phyloP scores from a whole-genome alignment of 495 filamentous ascomycete species.

The Trichoderma asperelloides region DNA sequence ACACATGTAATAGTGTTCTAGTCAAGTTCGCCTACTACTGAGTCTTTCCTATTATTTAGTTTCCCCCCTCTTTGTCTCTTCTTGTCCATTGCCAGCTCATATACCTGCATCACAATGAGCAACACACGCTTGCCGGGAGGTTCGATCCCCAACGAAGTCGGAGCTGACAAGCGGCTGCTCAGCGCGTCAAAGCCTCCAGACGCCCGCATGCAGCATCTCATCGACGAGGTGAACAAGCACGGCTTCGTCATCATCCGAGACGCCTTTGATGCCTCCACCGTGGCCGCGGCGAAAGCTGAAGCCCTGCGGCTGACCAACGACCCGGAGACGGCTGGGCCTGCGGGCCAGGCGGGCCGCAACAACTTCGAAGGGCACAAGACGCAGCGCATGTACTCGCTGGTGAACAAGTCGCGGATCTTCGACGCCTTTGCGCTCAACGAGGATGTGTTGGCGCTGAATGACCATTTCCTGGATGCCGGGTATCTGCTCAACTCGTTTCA shows the following conservation, averaged over 20 bases:
- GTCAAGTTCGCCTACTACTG: too few species aligned
- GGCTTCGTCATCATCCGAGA: not conserved
- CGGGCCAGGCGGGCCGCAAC: not conserved
- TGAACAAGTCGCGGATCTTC: not conserved
- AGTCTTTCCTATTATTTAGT: not conserved
- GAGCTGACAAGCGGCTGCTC: not conserved
- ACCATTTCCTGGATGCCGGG: not conserved
- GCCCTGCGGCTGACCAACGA: not conserved
- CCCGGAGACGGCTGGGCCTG: not conserved
- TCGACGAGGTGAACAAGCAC: not conserved
- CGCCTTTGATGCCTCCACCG: not conserved
- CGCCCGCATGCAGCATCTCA: not conserved
- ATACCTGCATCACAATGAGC: not conserved
- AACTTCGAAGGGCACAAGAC: not conserved
- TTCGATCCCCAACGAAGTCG: not conserved
- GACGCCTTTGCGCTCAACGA: not conserved
- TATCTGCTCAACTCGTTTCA: constrained; percentile 1
- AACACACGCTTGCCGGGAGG: not conserved
- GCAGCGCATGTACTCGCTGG: constrained; percentile 2
- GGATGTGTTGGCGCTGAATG: not conserved
- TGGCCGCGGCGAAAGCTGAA: not conserved
- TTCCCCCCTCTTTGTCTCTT: not conserved
- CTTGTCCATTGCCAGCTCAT: not conserved
- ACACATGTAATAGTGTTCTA: too few species aligned
- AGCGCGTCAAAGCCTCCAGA: not conserved